Evolutionary conservation across 768 basidiomycete genomes (phyloP).

Genomic region (Termitomyces titanicus): DNA sequence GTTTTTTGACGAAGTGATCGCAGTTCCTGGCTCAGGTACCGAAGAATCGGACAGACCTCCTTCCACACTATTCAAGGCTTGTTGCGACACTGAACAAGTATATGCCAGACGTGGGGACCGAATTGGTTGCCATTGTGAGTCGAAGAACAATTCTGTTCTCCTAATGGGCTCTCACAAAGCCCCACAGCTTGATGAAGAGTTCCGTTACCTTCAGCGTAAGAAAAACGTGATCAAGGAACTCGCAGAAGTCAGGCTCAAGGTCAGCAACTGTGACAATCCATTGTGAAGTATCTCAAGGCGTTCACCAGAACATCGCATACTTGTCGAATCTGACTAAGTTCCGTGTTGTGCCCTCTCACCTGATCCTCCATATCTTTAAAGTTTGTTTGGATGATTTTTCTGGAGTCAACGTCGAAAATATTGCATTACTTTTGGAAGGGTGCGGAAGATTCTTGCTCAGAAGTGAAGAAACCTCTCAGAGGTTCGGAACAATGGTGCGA

Average conservation of each 20-base stretch:
- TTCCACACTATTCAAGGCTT: conserved; percentile 91
- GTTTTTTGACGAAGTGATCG: not conserved
- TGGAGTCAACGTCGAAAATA: conserved; percentile 89
- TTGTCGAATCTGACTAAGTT: conserved; percentile 96
- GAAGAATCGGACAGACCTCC: conserved; percentile 82
- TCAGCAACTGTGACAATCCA: conserved; percentile 21
- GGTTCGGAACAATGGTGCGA: conserved; percentile 84
- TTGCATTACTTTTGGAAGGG: conserved; percentile 86
- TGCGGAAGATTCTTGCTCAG: conserved; percentile 91
- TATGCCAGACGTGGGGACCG: conserved; percentile 90
- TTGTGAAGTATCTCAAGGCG: not conserved
- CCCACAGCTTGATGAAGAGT: conserved; percentile 89
- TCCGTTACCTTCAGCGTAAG: conserved; percentile 91
- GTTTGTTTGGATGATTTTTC: conserved; percentile 95
- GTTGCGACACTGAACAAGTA: conserved; percentile 86
- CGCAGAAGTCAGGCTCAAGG: conserved; percentile 81
- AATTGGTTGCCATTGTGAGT: conserved; percentile 77
- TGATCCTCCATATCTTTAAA: conserved; percentile 95
- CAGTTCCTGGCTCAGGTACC: conserved; percentile 82
- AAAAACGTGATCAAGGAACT: conserved; percentile 91
- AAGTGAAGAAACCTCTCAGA: conserved; percentile 81
- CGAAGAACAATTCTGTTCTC: not conserved
- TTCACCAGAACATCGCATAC: conserved; percentile 78
- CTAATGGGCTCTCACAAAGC: conserved; percentile 5
- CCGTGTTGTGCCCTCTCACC: conserved; percentile 81